A percentile compares a stretch with the other conserved stretches of the same genome.
These are phyloP conservation scores for Mucor indicus DNA, from an alignment of 371 early-diverging fungal genomes.

Conservation along the genomic window DNA sequence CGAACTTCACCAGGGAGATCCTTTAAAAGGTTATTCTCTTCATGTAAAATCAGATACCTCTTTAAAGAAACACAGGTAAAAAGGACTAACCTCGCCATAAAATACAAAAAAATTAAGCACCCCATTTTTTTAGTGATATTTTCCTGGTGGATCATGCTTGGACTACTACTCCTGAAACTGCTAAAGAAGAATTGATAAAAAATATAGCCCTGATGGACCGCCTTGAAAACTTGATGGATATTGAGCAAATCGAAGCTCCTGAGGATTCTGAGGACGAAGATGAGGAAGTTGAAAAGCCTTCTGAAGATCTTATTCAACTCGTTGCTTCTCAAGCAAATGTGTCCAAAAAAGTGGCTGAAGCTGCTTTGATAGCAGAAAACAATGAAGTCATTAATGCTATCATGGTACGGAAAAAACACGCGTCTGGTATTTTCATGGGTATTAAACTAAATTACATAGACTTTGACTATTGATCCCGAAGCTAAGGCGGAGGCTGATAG, in stretches of 20 bases:
- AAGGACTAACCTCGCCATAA: too few relatives aligned
- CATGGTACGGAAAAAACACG: slow-evolving; percentile 36
- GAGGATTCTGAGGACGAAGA: slow-evolving; percentile 29
- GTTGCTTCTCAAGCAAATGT: slow-evolving; percentile 66
- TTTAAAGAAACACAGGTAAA: slow-evolving; percentile 52
- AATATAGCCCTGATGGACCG: slow-evolving; percentile 58
- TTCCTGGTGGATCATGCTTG: slow-evolving; percentile 73
- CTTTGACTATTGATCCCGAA: slow-evolving; percentile 38
- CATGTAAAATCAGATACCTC: slow-evolving; percentile 51
- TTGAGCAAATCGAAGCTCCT: slow-evolving; percentile 46
- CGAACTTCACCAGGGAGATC: slow-evolving; percentile 60
- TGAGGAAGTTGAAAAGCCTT: slow-evolving; percentile 27
- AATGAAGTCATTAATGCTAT: slow-evolving; percentile 69
- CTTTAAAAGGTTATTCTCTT: slow-evolving; percentile 52
- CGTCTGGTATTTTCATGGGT: not conserved
- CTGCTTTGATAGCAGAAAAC: slow-evolving; percentile 54
- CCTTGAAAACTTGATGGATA: slow-evolving; percentile 61
- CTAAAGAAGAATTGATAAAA: slow-evolving; percentile 49
- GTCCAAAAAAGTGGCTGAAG: slow-evolving; percentile 48
- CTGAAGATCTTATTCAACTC: slow-evolving; percentile 39
- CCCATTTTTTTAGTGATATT: slow-evolving; percentile 43
- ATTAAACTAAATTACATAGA: slow-evolving; percentile 20
- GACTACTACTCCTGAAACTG: slow-evolving; percentile 65
- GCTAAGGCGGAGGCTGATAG: slow-evolving; percentile 35
- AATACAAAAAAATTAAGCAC: not conserved